phyloP scores from a whole-genome alignment of 179 eudicot genomes.

The Silene noctiflora region DNA sequence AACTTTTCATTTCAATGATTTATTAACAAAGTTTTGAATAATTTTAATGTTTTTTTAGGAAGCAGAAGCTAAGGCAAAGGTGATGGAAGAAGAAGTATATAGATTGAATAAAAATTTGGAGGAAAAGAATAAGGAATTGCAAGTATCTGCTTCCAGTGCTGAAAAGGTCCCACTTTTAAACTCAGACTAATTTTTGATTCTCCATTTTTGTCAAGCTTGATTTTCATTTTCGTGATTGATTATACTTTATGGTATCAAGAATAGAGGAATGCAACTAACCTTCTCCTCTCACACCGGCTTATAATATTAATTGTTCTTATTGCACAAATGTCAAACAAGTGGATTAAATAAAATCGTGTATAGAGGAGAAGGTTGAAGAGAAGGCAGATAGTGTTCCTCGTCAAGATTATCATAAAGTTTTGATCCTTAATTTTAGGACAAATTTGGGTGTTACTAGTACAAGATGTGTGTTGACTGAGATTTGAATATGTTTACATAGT shows the following conservation, averaged over 20 bases:
- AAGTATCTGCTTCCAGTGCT: constrained; percentile 56
- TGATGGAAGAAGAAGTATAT: constrained; percentile 62
- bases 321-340: too few relatives aligned
- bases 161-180: constrained; percentile 54
- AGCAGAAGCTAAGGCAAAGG: constrained; percentile 74
- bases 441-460: constrained; percentile 14
- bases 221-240: constrained; percentile 9
- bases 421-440: constrained; percentile 17
- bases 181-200: not conserved
- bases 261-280: too few relatives aligned
- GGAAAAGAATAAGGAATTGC: constrained; percentile 65
- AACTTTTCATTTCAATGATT: not conserved
- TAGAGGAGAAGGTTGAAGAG: too few relatives aligned
- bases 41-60: constrained; percentile 37
- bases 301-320: too few relatives aligned
- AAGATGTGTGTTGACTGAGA: constrained; percentile 18
- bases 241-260: not conserved
- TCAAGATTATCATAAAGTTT: constrained; percentile 15
- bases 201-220: constrained; percentile 22
- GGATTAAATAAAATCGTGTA: not conserved
- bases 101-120: constrained; percentile 69
- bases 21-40: not conserved
- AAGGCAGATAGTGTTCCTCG: too few relatives aligned
- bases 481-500: constrained; percentile 5
- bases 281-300: too few relatives aligned